Evolutionary conservation across 179 eudicot species (phyloP), one percentile per base, ranked within the genome.

Genomic region (Beta lomatogona): DNA sequence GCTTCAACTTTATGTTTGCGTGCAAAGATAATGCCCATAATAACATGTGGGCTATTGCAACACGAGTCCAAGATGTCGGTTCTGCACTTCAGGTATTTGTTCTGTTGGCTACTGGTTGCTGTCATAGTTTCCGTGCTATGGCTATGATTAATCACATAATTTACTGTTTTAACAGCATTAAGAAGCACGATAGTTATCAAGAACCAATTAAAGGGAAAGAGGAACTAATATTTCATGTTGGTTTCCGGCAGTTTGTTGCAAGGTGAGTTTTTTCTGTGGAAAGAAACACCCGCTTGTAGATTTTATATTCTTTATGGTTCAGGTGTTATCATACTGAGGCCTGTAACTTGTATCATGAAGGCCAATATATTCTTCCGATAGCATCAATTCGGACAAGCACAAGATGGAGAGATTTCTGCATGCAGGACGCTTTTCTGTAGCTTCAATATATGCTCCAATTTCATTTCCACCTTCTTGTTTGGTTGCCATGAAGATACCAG

Each of bases 361-460:
- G 93, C 99, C 99, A 22, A 84, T 93, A 65, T 96, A 87, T 86
- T 93, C 99, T 74, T 88, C 96, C 8, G 99, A 94, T 83, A 94
- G 82, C 83, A 80, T 89, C 31, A 90, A 89, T 85, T 87, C 94
- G 19, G 97, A 93, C 86, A 94, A 94, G 89, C 91, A 89, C 91
- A 96, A 96, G 89, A 94, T 96, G 99, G 99, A 96, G 87, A 94
- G 92, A 84, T 96, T 96, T 88, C 98, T 96, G 85, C 98, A 96
- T 88, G 84, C 92, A 2, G 99, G 99, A 63, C 86, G 91, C 68
- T 92, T 91, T 87, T 93, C 94, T 14, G 83, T 96, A 78, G 98
- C 98, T 81, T 94, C 99, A 60, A 83, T 96, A 71, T 96, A 88
- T 84, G 99, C 98, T 66, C 99, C 99, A 59, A 91, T 94, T 79